A percentile compares a stretch with the other conserved stretches of the same genome.
These are phyloP conservation scores for Flammula alnicola DNA, from an alignment of 1,284 basidiomycete species.

Conservation along the genomic window DNA sequence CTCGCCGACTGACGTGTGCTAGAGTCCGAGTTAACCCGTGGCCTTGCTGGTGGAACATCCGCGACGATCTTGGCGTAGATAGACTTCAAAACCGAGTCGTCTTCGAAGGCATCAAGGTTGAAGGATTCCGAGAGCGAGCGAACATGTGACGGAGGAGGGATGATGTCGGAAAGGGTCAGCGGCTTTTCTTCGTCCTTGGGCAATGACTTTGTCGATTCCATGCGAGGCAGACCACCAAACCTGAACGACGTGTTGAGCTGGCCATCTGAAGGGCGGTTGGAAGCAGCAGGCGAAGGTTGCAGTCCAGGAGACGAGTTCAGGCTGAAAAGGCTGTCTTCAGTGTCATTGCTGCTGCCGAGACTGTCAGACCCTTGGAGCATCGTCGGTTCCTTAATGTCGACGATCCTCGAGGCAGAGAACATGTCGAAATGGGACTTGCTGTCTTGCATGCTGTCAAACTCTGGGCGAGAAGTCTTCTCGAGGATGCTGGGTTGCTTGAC, in stretches of 20 bases:
- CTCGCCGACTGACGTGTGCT: conserved; percentile 3
- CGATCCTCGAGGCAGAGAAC: conserved; percentile 31
- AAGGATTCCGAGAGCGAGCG: conserved; percentile 52
- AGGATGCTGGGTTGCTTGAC: not conserved
- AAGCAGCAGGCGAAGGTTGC: conserved; percentile 32
- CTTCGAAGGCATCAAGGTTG: conserved; percentile 44
- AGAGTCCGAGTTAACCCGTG: conserved; percentile 24
- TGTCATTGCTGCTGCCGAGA: conserved; percentile 24
- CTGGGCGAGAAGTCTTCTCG: too few relatives aligned
- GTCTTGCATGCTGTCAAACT: conserved; percentile 9
- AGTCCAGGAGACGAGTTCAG: conserved; percentile 13
- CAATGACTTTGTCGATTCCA: conserved; percentile 15
- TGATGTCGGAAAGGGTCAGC: conserved; percentile 73
- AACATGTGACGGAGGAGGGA: conserved; percentile 61
- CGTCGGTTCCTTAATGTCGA: conserved; percentile 42
- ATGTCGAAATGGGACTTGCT: conserved; percentile 32
- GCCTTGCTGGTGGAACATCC: conserved; percentile 29
- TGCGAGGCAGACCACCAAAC: conserved; percentile 60
- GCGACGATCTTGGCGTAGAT: conserved; percentile 55
- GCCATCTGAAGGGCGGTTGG: conserved; percentile 59
- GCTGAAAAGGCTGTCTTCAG: conserved; percentile 25
- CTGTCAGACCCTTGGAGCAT: conserved; percentile 42
- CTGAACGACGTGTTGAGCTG: conserved; percentile 71
- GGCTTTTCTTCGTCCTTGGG: conserved; percentile 33
- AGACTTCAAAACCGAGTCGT: conserved; percentile 62